phyloP scores from a whole-genome alignment of 805 yeast genomes.

The Wickerhamiella sergipiensis region DNA sequence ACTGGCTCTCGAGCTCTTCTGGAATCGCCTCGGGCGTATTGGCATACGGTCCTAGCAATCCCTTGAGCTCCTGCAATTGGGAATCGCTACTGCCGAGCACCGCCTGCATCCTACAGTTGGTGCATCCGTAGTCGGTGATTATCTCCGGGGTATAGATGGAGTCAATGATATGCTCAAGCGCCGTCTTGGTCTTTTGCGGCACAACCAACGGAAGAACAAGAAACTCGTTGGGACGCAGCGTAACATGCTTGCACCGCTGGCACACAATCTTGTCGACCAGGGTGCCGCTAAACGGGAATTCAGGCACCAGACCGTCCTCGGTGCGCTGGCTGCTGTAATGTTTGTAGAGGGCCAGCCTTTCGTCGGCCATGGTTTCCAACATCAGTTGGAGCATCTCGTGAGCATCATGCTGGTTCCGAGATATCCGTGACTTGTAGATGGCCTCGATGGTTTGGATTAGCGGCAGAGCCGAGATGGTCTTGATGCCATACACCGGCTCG shows the following conservation, averaged over 20 bases:
- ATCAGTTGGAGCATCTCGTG: constrained; percentile 79
- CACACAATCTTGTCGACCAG: constrained; percentile 58
- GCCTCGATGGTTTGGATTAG: constrained; percentile 58
- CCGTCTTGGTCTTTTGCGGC: constrained; percentile 40
- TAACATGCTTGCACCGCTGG: constrained; percentile 45
- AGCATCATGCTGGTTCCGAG: constrained; percentile 84
- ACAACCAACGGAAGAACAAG: constrained; percentile 61
- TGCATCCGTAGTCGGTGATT: constrained; percentile 63
- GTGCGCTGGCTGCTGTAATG: constrained; percentile 1
- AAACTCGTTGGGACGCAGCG: constrained; percentile 49
- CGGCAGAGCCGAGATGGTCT: constrained; percentile 63
- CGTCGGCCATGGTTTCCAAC: constrained; percentile 63
- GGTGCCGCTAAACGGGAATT: constrained; percentile 62
- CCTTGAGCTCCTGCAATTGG: constrained; percentile 26
- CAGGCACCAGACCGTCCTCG: constrained; percentile 31
- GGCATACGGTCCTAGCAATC: constrained; percentile 21
- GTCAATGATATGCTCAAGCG: constrained; percentile 40
- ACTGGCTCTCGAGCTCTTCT: constrained; percentile 23
- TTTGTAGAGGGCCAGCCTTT: constrained; percentile 27
- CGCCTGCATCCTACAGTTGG: constrained; percentile 43
- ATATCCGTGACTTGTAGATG: constrained; percentile 58
- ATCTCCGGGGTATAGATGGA: constrained; percentile 52
- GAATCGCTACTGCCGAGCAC: constrained; percentile 26
- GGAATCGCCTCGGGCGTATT: constrained; percentile 39
- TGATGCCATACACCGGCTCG: constrained; percentile 39